Conservation (phyloP, 2,329 filamentous ascomycete species). For the Ophiocordyceps robertsii region DNA sequence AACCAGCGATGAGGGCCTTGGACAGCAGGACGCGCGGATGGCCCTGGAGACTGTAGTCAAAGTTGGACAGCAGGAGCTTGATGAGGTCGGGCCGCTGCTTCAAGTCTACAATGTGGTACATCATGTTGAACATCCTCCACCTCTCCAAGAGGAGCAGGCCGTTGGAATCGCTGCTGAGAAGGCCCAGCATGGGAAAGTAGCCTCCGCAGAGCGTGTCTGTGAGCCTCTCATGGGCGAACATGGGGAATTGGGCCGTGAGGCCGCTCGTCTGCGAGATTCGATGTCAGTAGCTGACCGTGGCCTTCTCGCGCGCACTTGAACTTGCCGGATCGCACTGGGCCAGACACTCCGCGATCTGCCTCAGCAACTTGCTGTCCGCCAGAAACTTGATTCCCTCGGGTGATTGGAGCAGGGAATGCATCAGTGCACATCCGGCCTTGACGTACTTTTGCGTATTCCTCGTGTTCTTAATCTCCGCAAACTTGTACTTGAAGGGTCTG, state of each 20-base stretch:
- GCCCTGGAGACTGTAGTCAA: conserved; percentile 81
- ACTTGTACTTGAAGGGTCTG: conserved; percentile 91
- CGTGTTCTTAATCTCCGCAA: conserved; percentile 79
- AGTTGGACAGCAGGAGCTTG: conserved; percentile 73
- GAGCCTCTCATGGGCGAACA: conserved; percentile 79
- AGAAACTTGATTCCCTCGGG: conserved; percentile 75
- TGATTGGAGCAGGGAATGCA: conserved; percentile 76
- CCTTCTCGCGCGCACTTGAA: conserved; percentile 5
- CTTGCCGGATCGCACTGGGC: conserved; percentile 83
- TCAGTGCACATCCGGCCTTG: conserved; percentile 73
- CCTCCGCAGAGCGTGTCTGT: conserved; percentile 79
- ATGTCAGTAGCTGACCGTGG: conserved; percentile 6
- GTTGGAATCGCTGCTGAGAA: conserved; percentile 67
- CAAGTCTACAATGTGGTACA: conserved; percentile 93
- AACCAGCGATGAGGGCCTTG: conserved; percentile 83
- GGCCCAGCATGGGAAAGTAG: conserved; percentile 87
- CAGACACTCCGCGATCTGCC: conserved; percentile 89
- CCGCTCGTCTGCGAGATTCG: conserved; percentile 43
- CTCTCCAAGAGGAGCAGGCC: conserved; percentile 83
- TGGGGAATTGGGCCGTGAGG: conserved; percentile 67
- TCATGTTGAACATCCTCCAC: conserved; percentile 99
- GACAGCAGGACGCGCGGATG: conserved; percentile 87
- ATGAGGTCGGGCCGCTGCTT: conserved; percentile 86
- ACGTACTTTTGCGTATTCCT: conserved; percentile 92
- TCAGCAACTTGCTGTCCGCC: conserved; percentile 79